Conservation (phyloP, 2,329 filamentous ascomycete species). For the Cercospora canescens region DNA sequence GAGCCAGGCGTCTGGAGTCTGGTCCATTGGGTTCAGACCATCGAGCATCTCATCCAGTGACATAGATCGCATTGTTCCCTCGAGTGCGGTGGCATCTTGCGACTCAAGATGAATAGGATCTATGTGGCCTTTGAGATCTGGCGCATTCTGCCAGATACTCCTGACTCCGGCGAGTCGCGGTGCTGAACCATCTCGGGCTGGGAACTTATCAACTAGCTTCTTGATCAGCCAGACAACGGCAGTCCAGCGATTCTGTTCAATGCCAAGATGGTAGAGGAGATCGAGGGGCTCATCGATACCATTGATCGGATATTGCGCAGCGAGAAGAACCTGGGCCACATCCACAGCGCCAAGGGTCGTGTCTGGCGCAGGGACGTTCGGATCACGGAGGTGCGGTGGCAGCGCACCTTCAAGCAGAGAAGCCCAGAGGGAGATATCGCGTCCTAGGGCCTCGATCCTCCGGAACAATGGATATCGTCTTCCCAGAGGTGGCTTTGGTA, state of each 20-base stretch:
- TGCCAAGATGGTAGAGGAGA: slow-evolving; percentile 42
- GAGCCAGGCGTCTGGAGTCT: slow-evolving; percentile 17
- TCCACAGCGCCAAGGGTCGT: slow-evolving; percentile 20
- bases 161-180: slow-evolving; percentile 4
- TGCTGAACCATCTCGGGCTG: slow-evolving; percentile 8
- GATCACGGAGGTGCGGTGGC: slow-evolving; percentile 24
- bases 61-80: not conserved
- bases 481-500: not conserved
- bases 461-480: slow-evolving; percentile 14
- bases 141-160: slow-evolving; percentile 13
- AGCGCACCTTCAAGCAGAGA: slow-evolving; percentile 24
- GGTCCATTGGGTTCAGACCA: slow-evolving; percentile 5
- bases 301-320: slow-evolving; percentile 21
- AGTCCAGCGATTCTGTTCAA: slow-evolving; percentile 44
- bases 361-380: slow-evolving; percentile 9
- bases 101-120: slow-evolving; percentile 5
- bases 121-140: slow-evolving; percentile 20
- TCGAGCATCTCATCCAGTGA: slow-evolving; percentile 28
- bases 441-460: slow-evolving; percentile 2
- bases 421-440: slow-evolving; percentile 14
- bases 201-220: slow-evolving; percentile 39
- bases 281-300: slow-evolving; percentile 31
- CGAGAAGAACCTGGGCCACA: slow-evolving; percentile 29
- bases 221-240: slow-evolving; percentile 49
- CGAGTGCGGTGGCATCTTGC: not conserved